phyloP scores from a whole-genome alignment of 148 eudicot genomes.

The Drosera capensis region DNA sequence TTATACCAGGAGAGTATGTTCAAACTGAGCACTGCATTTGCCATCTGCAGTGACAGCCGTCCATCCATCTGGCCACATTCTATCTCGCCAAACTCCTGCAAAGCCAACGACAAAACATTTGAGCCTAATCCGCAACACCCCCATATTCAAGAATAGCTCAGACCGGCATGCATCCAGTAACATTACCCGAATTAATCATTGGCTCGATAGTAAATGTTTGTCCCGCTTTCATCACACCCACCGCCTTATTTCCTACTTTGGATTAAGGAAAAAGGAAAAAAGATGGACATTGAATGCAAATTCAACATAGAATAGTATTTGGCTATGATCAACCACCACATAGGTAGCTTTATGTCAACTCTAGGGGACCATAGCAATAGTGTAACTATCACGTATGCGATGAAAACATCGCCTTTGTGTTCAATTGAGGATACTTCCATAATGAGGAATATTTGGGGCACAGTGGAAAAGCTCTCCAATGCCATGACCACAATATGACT shows the following conservation, averaged over 20 bases:
- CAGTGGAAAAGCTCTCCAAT: constrained; percentile 99
- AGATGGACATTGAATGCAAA: too few relatives aligned
- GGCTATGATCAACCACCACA: not conserved
- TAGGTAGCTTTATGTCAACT: too few relatives aligned
- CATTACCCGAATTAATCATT: constrained; percentile 81
- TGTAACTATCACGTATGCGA: too few relatives aligned
- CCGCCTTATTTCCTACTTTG: constrained; percentile 84
- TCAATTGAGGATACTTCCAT: constrained; percentile 69
- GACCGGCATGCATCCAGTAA: not conserved
- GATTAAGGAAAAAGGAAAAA: constrained; percentile 54
- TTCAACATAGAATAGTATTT: not conserved
- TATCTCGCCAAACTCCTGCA: constrained; percentile 92
- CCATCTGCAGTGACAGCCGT: constrained; percentile 95
- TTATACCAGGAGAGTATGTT: constrained; percentile 78
- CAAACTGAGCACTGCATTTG: constrained; percentile 97
- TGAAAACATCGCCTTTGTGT: not conserved
- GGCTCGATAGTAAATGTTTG: constrained; percentile 95
- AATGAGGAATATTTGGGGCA: constrained; percentile 98
- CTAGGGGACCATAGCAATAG: too few relatives aligned
- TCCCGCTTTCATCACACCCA: constrained; percentile 97
- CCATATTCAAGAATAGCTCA: not conserved
- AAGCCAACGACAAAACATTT: not conserved
- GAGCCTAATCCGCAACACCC: not conserved
- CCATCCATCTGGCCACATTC: constrained; percentile 99
- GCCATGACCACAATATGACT: constrained; percentile 90